Conservation (phyloP, 2,329 filamentous ascomycete genomes). For the Monilinia aucupariae region DNA sequence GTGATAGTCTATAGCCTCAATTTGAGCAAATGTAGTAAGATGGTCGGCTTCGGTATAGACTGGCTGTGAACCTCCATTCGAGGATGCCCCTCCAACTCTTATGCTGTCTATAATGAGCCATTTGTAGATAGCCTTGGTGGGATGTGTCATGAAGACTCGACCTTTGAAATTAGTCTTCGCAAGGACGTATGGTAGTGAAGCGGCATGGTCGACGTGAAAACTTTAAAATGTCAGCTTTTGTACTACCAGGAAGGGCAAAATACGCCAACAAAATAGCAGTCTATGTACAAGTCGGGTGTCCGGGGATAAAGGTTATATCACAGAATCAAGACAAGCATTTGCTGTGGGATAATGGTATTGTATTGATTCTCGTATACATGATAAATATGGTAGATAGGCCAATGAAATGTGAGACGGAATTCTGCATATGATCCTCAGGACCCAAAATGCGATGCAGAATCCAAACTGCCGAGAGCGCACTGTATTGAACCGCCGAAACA, state of each 20-base stretch:
- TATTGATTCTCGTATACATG: slow-evolving; percentile 43
- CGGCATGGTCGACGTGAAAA: slow-evolving; percentile 98
- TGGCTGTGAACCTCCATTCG: slow-evolving; percentile 53
- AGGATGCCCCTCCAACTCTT: slow-evolving; percentile 70
- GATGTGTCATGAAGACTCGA: slow-evolving; percentile 97
- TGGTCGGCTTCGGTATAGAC: slow-evolving; percentile 96
- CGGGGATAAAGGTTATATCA: slow-evolving; percentile 31
- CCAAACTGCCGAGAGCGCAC: slow-evolving; percentile 4
- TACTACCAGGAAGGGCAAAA: background rate
- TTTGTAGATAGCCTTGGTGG: slow-evolving; percentile 99
- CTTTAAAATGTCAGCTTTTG: slow-evolving; percentile 42
- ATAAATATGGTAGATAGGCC: slow-evolving; percentile 18
- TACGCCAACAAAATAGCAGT: slow-evolving; percentile 16
- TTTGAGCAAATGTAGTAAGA: slow-evolving; percentile 84
- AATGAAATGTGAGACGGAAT: slow-evolving; percentile 11
- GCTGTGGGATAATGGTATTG: slow-evolving; percentile 37
- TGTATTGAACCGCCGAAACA: slow-evolving; percentile 2
- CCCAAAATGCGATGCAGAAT: background rate
- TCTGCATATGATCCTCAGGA: background rate
- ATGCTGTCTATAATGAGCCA: slow-evolving; percentile 98
- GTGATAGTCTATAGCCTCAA: slow-evolving; percentile 97
- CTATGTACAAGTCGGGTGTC: slow-evolving; percentile 32
- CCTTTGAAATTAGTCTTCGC: slow-evolving; percentile 98
- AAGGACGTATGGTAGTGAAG: slow-evolving; percentile 93
- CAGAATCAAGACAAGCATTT: slow-evolving; percentile 35